phyloP scores from a whole-genome alignment of 1,284 basidiomycete species.

The Puccinia novopanici region DNA sequence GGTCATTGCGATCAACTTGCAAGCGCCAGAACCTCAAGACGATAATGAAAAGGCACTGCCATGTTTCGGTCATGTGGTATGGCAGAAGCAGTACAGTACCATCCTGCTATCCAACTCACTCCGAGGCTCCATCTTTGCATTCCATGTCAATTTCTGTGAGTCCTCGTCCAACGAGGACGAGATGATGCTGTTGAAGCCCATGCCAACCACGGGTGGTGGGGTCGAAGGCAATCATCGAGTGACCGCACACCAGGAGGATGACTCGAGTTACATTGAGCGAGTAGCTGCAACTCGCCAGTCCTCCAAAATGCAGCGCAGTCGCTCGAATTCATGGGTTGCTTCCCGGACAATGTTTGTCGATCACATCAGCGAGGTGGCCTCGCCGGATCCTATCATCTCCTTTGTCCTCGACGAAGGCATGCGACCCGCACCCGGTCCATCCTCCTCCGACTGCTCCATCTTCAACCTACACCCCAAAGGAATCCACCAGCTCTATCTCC shows the following conservation, averaged over 20 bases:
- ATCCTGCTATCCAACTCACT: slow-evolving; percentile 43
- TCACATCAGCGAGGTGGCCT: slow-evolving; percentile 27
- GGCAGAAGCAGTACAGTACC: slow-evolving; percentile 28
- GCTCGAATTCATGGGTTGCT: slow-evolving; percentile 7
- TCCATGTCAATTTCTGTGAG: slow-evolving; percentile 36
- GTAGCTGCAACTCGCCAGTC: slow-evolving; percentile 17
- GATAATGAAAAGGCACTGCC: neutral
- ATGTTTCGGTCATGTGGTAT: slow-evolving; percentile 36
- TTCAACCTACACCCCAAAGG: slow-evolving; percentile 47
- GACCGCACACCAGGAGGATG: neutral
- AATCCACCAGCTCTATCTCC: slow-evolving; percentile 36
- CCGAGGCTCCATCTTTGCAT: slow-evolving; percentile 39
- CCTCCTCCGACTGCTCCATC: slow-evolving; percentile 19
- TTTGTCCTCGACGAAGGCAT: slow-evolving; percentile 42
- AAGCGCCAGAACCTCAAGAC: neutral
- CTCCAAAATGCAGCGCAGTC: slow-evolving; percentile 8
- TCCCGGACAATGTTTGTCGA: slow-evolving; percentile 29
- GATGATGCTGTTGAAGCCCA: neutral
- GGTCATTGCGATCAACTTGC: slow-evolving; percentile 5
- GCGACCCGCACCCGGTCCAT: neutral
- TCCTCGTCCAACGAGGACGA: neutral
- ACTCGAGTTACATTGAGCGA: slow-evolving; percentile 34
- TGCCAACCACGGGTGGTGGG: neutral
- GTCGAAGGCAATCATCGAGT: neutral
- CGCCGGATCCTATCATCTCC: slow-evolving; percentile 44